Conservation (phyloP, 2,329 filamentous ascomycete species). For the Ophiostoma quercus region DNA sequence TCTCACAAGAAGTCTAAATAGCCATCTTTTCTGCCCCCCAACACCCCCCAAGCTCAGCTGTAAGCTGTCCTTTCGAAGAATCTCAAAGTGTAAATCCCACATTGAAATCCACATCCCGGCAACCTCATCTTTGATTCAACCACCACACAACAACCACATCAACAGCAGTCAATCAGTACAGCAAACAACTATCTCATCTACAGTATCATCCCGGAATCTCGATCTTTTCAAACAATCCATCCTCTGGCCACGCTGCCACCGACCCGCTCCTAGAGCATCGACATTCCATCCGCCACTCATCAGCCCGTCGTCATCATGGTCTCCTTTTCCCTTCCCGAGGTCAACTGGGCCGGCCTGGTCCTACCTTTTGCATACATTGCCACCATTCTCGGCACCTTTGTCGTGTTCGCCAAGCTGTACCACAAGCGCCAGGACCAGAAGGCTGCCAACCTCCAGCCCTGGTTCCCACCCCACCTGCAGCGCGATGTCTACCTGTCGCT, state of each 20-base stretch:
- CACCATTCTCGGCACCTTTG: slow-evolving; percentile 80
- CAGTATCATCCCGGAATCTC: not conserved
- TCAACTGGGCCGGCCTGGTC: slow-evolving; percentile 78
- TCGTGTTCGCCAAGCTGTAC: slow-evolving; percentile 89
- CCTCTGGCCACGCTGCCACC: not conserved
- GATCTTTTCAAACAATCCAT: not conserved
- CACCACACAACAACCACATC: not conserved
- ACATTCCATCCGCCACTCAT: not conserved
- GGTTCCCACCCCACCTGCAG: slow-evolving; percentile 87
- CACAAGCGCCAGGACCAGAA: slow-evolving; percentile 83
- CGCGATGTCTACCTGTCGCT: slow-evolving; percentile 93
- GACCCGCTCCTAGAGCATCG: slow-evolving; percentile 1
- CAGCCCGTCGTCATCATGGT: slow-evolving; percentile 37
- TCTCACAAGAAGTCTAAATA: not conserved
- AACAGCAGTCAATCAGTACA: not conserved
- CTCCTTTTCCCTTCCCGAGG: slow-evolving; percentile 33
- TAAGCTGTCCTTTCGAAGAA: slow-evolving; percentile 22
- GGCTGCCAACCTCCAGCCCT: slow-evolving; percentile 81
- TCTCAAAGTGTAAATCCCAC: not conserved
- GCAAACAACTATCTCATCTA: not conserved
- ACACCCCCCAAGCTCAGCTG: slow-evolving; percentile 12
- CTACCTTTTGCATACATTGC: slow-evolving; percentile 86
- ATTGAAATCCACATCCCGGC: not conserved
- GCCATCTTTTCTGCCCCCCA: not conserved
- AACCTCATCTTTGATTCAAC: not conserved